phyloP scores from a whole-genome alignment of 2,329 filamentous ascomycete genomes.

The Sclerotinia subarctica region DNA sequence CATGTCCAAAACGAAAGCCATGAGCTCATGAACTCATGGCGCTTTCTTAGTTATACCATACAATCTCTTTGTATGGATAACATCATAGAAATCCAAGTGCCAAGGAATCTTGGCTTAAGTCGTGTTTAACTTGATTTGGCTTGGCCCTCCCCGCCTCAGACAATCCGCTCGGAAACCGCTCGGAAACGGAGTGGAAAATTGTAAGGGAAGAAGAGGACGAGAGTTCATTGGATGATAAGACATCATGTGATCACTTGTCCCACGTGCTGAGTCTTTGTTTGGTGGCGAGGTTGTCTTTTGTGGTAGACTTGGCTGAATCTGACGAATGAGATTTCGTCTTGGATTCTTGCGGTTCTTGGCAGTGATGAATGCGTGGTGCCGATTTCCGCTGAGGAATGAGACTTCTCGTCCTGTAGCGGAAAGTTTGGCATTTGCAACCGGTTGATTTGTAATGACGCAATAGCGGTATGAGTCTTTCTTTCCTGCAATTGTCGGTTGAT shows the following conservation, averaged over 20 bases:
- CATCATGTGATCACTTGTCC: neutral
- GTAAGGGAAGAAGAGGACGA: neutral
- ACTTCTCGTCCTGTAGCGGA: neutral
- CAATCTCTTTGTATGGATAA: slow-evolving; percentile 4
- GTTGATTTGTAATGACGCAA: neutral
- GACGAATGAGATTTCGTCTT: neutral
- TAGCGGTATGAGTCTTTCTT: neutral
- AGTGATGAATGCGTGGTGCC: neutral
- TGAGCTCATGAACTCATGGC: slow-evolving; percentile 11
- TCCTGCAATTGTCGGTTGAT: neutral
- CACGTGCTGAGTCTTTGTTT: slow-evolving; percentile 2
- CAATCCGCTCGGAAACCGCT: slow-evolving; percentile 13
- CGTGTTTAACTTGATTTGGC: neutral
- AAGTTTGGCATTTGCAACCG: neutral
- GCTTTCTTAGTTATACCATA: neutral
- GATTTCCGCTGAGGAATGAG: neutral
- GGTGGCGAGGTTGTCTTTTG: neutral
- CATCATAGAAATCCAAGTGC: neutral
- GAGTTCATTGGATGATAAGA: neutral
- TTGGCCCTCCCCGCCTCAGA: slow-evolving; percentile 5
- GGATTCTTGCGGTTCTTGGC: neutral
- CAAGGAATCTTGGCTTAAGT: neutral
- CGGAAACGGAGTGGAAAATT: neutral
- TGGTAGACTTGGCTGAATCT: neutral
- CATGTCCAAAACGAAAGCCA: neutral